Conservation (phyloP, 2,329 filamentous ascomycete species). For the Berkeleyomyces rouxiae region DNA sequence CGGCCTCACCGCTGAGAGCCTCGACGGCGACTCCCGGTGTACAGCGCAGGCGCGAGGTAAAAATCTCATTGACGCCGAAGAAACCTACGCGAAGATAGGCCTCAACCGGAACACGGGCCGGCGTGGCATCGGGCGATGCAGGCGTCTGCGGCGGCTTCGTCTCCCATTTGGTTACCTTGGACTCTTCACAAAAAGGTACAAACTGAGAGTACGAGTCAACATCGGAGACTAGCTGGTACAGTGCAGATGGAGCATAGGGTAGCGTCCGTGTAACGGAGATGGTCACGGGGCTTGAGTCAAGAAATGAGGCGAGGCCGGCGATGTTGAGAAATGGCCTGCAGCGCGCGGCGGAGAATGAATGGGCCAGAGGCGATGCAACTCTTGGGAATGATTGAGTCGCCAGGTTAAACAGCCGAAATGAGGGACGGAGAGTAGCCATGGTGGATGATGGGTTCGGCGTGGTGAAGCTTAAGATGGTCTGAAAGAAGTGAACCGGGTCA, state of each 20-base stretch:
- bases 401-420: not conserved
- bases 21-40: slow-evolving; percentile 57
- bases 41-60: slow-evolving; percentile 66
- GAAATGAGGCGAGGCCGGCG: slow-evolving; percentile 19
- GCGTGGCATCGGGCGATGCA: not conserved
- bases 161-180: slow-evolving; percentile 55
- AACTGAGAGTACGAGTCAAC: slow-evolving; percentile 71
- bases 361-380: not conserved
- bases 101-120: slow-evolving; percentile 47
- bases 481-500: not conserved
- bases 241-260: slow-evolving; percentile 49
- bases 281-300: slow-evolving; percentile 32
- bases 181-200: slow-evolving; percentile 76
- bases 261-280: slow-evolving; percentile 61
- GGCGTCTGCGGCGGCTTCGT: slow-evolving; percentile 21
- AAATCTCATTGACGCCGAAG: slow-evolving; percentile 67
- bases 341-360: slow-evolving; percentile 15
- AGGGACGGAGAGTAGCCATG: not conserved
- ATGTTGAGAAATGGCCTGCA: slow-evolving; percentile 24
- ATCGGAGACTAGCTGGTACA: slow-evolving; percentile 80
- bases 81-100: slow-evolving; percentile 76
- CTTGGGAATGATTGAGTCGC: not conserved
- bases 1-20: slow-evolving; percentile 49
- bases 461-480: not conserved
- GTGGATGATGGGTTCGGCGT: not conserved